Percentiles rank a stretch among this genome's conserved stretches.
phyloP scores from a whole-genome alignment of 225 moss, liverwort and hornwort species.

The Asterella californica region DNA sequence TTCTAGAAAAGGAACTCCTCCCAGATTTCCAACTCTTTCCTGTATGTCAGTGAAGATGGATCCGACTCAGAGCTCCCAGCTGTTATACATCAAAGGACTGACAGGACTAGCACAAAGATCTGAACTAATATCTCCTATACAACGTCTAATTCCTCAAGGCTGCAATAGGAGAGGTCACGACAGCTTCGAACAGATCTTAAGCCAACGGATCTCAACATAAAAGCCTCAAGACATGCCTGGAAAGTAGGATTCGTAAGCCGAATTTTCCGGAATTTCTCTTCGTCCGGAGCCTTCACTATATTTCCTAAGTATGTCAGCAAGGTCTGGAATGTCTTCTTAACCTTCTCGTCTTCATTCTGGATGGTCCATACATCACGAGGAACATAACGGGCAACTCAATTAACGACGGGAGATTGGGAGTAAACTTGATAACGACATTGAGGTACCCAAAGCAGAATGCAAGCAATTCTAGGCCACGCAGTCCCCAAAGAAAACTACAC shows the following conservation, averaged over 20 bases:
- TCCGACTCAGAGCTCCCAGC: not conserved
- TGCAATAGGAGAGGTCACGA: not conserved
- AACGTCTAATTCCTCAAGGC: not conserved
- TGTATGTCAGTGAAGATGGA: constrained; percentile 23
- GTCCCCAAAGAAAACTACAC: not conserved
- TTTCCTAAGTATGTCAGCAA: constrained; percentile 92
- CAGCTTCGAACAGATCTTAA: not conserved
- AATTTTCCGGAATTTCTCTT: constrained; percentile 93
- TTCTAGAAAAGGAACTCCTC: constrained; percentile 73
- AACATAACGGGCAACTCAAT: not conserved
- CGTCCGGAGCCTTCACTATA: constrained; percentile 69
- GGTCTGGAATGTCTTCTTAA: constrained; percentile 85
- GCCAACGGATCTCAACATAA: not conserved
- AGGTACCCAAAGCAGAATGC: not conserved
- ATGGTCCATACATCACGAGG: not conserved
- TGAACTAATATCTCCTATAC: not conserved
- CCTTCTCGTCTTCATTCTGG: constrained; percentile 84
- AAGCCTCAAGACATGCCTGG: constrained; percentile 51
- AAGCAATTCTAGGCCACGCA: not conserved
- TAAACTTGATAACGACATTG: not conserved
- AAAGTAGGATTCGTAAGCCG: constrained; percentile 87
- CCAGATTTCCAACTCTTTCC: constrained; percentile 93
- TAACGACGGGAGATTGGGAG: not conserved
- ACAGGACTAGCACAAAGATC: not conserved
- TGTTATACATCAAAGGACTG: not conserved